Conservation (phyloP, 169 alveolate species). For the Cryptosporidium felis region DNA sequence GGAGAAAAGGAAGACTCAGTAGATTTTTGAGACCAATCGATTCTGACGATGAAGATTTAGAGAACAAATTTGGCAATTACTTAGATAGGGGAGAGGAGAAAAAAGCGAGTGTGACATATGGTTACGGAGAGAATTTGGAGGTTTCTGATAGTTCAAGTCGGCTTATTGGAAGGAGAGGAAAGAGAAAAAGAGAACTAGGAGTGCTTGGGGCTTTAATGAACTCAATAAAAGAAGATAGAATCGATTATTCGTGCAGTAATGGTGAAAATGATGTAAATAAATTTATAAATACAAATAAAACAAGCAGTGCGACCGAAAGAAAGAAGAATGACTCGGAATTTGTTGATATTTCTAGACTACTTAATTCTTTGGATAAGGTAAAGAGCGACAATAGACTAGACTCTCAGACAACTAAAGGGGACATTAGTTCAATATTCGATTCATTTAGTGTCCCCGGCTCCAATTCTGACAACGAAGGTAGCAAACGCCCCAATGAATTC, state of each 20-base stretch:
- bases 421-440: background rate
- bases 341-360: background rate
- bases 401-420: background rate
- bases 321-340: background rate
- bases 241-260: too few relatives aligned
- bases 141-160: background rate
- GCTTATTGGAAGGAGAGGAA: background rate
- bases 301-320: background rate
- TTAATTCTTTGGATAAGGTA: background rate
- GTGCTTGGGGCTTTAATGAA: slow-evolving; percentile 23
- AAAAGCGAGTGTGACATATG: too few relatives aligned
- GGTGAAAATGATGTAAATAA: background rate
- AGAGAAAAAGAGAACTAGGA: background rate
- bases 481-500: background rate
- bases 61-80: too few relatives aligned
- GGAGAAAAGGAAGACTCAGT: background rate
- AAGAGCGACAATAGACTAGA: background rate
- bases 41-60: background rate
- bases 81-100: too few relatives aligned
- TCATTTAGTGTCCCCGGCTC: background rate
- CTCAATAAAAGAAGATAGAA: background rate
- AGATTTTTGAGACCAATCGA: slow-evolving; percentile 7
- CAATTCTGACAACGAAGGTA: background rate
- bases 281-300: background rate
- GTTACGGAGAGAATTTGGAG: too few relatives aligned